Evolutionary conservation across 1,284 basidiomycete genomes (phyloP).

Genomic region (Wolfiporia cocos): DNA sequence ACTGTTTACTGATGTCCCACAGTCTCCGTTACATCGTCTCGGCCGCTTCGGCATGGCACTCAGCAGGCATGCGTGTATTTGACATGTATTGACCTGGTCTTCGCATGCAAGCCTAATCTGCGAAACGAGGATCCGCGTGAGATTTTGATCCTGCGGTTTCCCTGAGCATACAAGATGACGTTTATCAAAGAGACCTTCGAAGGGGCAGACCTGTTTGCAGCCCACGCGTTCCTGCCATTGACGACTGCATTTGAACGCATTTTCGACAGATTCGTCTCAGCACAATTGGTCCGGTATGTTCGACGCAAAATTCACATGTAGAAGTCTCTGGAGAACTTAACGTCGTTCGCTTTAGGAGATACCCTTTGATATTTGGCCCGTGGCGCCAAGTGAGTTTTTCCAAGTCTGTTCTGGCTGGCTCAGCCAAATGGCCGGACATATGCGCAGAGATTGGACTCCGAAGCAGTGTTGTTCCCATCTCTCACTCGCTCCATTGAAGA

Average conservation of each 20-base stretch:
- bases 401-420: background rate
- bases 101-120: constrained; percentile 38
- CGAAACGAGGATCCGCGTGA: constrained; percentile 1
- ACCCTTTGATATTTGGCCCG: constrained; percentile 68
- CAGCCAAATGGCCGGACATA: constrained; percentile 1
- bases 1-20: constrained; percentile 7
- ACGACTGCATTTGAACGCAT: constrained; percentile 41
- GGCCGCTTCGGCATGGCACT: constrained; percentile 28
- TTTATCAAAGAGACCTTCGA: constrained; percentile 9
- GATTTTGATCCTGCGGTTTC: background rate
- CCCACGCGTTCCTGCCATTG: constrained; percentile 20
- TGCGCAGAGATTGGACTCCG: constrained; percentile 50
- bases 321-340: too few relatives aligned
- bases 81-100: constrained; percentile 45
- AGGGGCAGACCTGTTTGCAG: constrained; percentile 16
- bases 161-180: constrained; percentile 4
- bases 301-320: too few relatives aligned
- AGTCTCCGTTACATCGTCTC: constrained; percentile 43
- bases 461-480: constrained; percentile 41
- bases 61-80: constrained; percentile 34
- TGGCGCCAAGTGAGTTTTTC: constrained; percentile 47
- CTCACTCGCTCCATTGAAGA: constrained; percentile 45
- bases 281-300: too few relatives aligned
- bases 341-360: too few relatives aligned
- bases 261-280: constrained; percentile 48